Evolutionary conservation across 768 basidiomycete species (phyloP), one percentile per base, ranked within the genome.

Genomic region (Lactifluus volemus): DNA sequence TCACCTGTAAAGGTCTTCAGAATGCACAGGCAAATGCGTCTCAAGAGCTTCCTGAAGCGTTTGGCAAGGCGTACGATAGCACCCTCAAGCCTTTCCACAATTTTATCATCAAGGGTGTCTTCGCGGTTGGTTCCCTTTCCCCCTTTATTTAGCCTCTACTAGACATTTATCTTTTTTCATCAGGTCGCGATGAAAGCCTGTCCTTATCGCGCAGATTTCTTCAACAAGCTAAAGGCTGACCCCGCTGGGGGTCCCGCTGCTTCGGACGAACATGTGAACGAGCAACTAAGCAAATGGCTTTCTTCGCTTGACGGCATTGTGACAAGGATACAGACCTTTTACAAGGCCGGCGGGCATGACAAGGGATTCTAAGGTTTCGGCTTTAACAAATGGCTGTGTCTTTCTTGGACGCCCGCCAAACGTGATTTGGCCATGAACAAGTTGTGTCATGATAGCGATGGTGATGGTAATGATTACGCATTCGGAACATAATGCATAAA

Each of bases 51-150:
- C 68, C 82, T 2, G 74, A 65, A 0, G 88, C 88, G 19, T 99
- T 99, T 73, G 84, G 76, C 32, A 83, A 84, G 49, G 82, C 89
- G 0, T 99, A 99, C 71, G 86, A 86, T 21, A 78, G 65, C 10
- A 94, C 89, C 14, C 77, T 99, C 71, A 94, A 86, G 76, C 78
- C 85, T 68, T 84, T 85, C 74, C 96, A 99, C 73, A 88, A 83
- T 70, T 86, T 94, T 65, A 82, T 86, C 66, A 77, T 84, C 45
- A 73, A 77, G 65, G 77, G 77, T 45, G 63, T 83, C 60, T 85
- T 85, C 71, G 67, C 75, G 10, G 84, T 84, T 63, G 61, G 83
- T 77, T 49, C 54, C 55, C n/a, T n/a, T 39, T 3, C 45, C 12
- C 47, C 19, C 53, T 29, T 29, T 41, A 17, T 53, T 36, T 29